Base-by-base conservation (phyloP, 1,284 basidiomycete genomes). In the Fomes fomentarius region DNA sequence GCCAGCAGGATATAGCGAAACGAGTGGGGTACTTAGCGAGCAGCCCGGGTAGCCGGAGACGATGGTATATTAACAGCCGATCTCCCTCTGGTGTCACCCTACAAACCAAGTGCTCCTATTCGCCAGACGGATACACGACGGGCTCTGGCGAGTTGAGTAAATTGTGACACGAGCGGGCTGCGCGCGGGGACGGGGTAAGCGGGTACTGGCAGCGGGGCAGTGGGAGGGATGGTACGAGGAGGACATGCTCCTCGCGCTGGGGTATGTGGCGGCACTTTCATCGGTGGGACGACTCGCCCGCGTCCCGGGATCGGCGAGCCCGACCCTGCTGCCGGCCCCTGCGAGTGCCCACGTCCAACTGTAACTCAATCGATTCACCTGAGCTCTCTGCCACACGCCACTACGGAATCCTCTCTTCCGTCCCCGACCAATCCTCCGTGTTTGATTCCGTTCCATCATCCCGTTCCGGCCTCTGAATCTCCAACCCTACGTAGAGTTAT, bases 261-360 rank as follows among this genome's bases (percentile, higher is more conserved):
- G 48, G 54, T 43, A 31, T 24, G 54, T 41, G 41, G 47, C 52
- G 43, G 44, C 52, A n/a, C 25, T 35, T 47, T 44, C 44, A 10
- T 59, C 54, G 57, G 57, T 58, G 54, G 48, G 54, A 52, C 57
- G 42, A 44, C 48, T 24, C 22, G 28, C n/a, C n/a, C n/a, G 12
- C 28, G 28, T 45, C 33, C 56, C 49, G 43, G 35, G 39, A 34
- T 21, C 34, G 14, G 46, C 33, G 10, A 21, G 25, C 52, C 41
- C 52, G 33, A 19, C 47, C 26, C 47, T 33, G 25, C 39, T 33
- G 31, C 39, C 47, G 14, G 17, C 11, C 17, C 38, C 28, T 5
- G 28, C 26, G 11, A 22, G 22, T 26, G 17, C 17, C 21, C 30
- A 19, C 28, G 11, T 21, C 25, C 30, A n/a, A n/a, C n/a, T n/a